A percentile compares a stretch with the other conserved stretches of the same genome.
Evolutionary conservation across 768 basidiomycete species (phyloP).

Genomic region (Boletus subparvulus): DNA sequence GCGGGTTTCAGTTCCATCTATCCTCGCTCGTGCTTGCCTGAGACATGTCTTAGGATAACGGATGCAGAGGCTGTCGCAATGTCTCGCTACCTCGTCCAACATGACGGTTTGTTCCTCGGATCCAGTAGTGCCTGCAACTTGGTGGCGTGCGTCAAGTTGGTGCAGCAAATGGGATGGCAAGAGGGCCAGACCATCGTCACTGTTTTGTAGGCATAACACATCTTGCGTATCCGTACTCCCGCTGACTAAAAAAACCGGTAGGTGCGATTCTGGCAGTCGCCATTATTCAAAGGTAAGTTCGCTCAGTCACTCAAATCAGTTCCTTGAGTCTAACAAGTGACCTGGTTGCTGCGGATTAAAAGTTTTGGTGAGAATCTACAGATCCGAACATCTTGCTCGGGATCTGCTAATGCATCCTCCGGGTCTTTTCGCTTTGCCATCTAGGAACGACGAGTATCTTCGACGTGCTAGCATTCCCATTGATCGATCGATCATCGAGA

Average conservation of each 20-base stretch:
- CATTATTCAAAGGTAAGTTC: constrained; percentile 85
- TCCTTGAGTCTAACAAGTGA: background rate
- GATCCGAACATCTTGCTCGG: background rate
- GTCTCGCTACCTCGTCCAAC: constrained; percentile 87
- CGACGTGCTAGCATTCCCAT: constrained; percentile 40
- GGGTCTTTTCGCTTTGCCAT: background rate
- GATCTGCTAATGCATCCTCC: background rate
- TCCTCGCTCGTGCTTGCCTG: background rate
- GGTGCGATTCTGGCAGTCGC: constrained; percentile 87
- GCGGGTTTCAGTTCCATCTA: constrained; percentile 36
- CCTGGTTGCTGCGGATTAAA: background rate
- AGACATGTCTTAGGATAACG: constrained; percentile 57
- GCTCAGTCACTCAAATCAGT: constrained; percentile 10
- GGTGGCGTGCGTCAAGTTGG: constrained; percentile 84
- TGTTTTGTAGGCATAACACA: constrained; percentile 58
- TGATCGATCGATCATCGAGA: constrained; percentile 40
- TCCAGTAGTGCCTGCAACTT: constrained; percentile 97
- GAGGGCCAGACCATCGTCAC: constrained; percentile 78
- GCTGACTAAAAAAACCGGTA: constrained; percentile 22
- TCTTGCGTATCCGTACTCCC: background rate
- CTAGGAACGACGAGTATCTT: constrained; percentile 56
- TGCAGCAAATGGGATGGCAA: constrained; percentile 65
- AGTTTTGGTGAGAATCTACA: constrained; percentile 49
- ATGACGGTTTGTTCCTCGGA: constrained; percentile 93
- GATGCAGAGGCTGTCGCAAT: constrained; percentile 95